These are phyloP conservation scores for Daldinia sp. DNA, from an alignment of 2,329 filamentous ascomycete species.

Conservation along the genomic window DNA sequence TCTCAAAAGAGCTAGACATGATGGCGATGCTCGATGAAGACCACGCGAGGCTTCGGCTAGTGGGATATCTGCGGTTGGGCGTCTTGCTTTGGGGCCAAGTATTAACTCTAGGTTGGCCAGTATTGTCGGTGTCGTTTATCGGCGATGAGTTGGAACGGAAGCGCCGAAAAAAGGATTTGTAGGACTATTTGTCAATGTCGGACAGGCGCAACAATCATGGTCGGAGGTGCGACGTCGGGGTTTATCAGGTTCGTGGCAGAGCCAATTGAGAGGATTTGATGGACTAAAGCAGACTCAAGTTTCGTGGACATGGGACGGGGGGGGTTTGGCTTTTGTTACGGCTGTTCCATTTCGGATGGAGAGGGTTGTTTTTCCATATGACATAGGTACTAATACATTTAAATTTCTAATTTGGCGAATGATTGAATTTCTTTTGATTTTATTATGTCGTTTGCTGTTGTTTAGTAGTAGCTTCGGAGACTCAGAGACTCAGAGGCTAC, in stretches of 20 bases:
- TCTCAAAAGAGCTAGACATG: slow-evolving; percentile 94
- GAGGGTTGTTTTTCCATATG: slow-evolving; percentile 14
- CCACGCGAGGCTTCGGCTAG: slow-evolving; percentile 27
- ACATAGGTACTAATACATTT: slow-evolving; percentile 33
- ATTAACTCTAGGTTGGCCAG: slow-evolving; percentile 3
- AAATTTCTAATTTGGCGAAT: slow-evolving; percentile 29
- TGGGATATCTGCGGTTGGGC: slow-evolving; percentile 13
- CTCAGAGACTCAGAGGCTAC: neutral
- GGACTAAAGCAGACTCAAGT: slow-evolving; percentile 19
- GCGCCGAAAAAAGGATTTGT: slow-evolving; percentile 27
- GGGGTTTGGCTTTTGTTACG: slow-evolving; percentile 20
- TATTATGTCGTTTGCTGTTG: slow-evolving; percentile 20
- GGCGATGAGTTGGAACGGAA: slow-evolving; percentile 19
- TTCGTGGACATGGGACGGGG: slow-evolving; percentile 22
- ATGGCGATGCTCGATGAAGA: slow-evolving; percentile 22
- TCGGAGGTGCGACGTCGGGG: slow-evolving; percentile 45
- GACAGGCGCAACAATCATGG: slow-evolving; percentile 44
- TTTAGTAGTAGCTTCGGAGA: neutral
- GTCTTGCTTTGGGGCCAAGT: slow-evolving; percentile 25
- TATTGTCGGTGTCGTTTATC: slow-evolving; percentile 19
- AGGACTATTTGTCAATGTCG: slow-evolving; percentile 40
- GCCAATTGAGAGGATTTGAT: slow-evolving; percentile 34
- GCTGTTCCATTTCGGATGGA: slow-evolving; percentile 39
- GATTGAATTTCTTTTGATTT: slow-evolving; percentile 13
- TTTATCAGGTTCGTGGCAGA: slow-evolving; percentile 34